These are phyloP conservation scores for Graphilbum ipis-grandicollis DNA, from an alignment of 2,329 filamentous ascomycete species.

Conservation along the genomic window DNA sequence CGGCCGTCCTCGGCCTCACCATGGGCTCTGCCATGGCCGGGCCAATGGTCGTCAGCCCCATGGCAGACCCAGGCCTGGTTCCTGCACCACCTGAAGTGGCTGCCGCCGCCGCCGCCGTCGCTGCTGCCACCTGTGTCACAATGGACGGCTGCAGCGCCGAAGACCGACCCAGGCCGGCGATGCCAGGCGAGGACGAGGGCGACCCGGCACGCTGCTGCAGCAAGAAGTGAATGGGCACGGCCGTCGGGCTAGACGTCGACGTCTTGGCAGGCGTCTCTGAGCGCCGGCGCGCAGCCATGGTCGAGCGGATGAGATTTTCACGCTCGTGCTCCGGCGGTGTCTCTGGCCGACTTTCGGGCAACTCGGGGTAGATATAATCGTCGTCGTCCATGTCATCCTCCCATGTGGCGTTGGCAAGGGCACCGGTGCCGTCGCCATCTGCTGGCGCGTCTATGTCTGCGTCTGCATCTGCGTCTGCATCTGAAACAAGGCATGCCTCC, in stretches of 20 bases:
- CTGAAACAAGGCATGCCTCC: too few species aligned
- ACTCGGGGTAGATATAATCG: conserved; percentile 27
- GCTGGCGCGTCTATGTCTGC: neutral
- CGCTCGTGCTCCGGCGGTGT: conserved; percentile 33
- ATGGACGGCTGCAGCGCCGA: conserved; percentile 16
- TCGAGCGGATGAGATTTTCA: conserved; percentile 18
- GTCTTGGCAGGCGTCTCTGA: conserved; percentile 30
- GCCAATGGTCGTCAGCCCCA: too few species aligned
- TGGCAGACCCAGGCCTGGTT: too few species aligned
- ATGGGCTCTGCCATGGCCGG: too few species aligned
- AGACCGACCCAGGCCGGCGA: neutral
- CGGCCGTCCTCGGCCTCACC: too few species aligned
- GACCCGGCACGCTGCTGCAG: conserved; percentile 28
- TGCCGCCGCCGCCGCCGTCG: neutral
- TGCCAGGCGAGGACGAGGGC: conserved; percentile 20
- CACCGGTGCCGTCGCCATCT: conserved; percentile 9
- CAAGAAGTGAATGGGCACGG: conserved; percentile 39
- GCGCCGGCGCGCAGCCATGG: conserved; percentile 26
- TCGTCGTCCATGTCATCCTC: conserved; percentile 9
- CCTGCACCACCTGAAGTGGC: neutral
- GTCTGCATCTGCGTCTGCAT: conserved; percentile 1
- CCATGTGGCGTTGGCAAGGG: too few species aligned
- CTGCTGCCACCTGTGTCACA: neutral
- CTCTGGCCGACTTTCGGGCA: conserved; percentile 43
- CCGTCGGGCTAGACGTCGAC: conserved; percentile 30